These are phyloP conservation scores for Penicillium silybi DNA, from an alignment of 495 filamentous ascomycete species.

Conservation along the genomic window DNA sequence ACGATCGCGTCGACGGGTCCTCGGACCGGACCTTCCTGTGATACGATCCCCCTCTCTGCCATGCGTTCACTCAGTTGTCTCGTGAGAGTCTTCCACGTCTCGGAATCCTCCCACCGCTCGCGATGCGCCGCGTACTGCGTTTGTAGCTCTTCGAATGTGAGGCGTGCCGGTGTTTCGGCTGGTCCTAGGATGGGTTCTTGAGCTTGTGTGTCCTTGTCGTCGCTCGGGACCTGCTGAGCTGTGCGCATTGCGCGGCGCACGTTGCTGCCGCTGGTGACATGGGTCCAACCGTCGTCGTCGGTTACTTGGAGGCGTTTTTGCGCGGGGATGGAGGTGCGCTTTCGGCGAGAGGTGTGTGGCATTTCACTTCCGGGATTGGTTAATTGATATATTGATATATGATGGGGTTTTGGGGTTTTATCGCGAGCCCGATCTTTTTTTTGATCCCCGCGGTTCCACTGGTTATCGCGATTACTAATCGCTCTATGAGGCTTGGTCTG, in stretches of 20 bases:
- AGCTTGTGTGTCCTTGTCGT: neutral
- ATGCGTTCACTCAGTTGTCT: constrained; percentile 4
- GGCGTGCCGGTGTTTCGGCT: constrained; percentile 28
- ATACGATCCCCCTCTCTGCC: neutral
- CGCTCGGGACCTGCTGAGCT: neutral
- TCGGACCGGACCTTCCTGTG: neutral
- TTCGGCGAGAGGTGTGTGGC: constrained; percentile 48
- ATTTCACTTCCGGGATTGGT: constrained; percentile 19
- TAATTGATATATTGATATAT: neutral
- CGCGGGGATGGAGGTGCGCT: constrained; percentile 18
- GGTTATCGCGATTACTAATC: no score
- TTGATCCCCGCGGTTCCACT: neutral
- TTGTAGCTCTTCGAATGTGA: constrained; percentile 39
- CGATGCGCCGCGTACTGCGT: constrained; percentile 28
- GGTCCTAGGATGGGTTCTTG: constrained; percentile 14
- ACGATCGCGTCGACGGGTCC: constrained; percentile 30
- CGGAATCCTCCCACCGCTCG: constrained; percentile 28
- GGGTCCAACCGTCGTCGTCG: constrained; percentile 54
- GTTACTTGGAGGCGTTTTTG: constrained; percentile 46
- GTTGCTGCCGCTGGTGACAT: constrained; percentile 40
- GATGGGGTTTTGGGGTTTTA: neutral
- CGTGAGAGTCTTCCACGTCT: constrained; percentile 20
- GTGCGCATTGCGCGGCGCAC: constrained; percentile 19
- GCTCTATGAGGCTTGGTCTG: no score
- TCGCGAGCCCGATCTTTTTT: neutral